These are phyloP conservation scores for Achaetomium macrosporum DNA, from an alignment of 2,329 filamentous ascomycete genomes.

Conservation along the genomic window DNA sequence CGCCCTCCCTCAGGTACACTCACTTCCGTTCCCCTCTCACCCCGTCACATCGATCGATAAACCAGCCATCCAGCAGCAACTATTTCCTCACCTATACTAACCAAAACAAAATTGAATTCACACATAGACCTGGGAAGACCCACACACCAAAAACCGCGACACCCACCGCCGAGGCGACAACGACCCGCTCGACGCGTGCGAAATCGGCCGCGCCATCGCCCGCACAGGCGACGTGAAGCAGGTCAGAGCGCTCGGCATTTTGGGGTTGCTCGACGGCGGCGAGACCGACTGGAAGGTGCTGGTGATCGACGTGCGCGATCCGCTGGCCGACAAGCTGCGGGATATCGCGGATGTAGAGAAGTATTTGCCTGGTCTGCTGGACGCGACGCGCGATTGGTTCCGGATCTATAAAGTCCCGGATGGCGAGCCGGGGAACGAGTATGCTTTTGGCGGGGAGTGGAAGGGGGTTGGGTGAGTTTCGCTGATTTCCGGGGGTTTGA, in stretches of 20 bases:
- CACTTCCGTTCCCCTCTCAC: neutral
- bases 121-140: conserved; percentile 99
- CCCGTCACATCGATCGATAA: neutral
- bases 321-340: conserved; percentile 88
- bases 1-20: conserved; percentile 81
- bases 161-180: conserved; percentile 99
- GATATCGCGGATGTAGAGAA: conserved; percentile 97
- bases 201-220: conserved; percentile 94
- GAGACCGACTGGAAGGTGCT: conserved; percentile 99
- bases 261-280: conserved; percentile 96
- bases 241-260: conserved; percentile 97
- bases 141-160: conserved; percentile 87
- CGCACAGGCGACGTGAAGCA: conserved; percentile 95
- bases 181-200: conserved; percentile 97
- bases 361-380: conserved; percentile 88
- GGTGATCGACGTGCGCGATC: conserved; percentile 96
- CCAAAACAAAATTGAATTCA: neutral
- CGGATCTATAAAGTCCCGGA: conserved; percentile 99
- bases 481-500: too few relatives aligned
- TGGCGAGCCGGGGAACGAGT: conserved; percentile 99
- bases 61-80: too few relatives aligned
- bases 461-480: conserved; percentile 87
- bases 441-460: conserved; percentile 98
- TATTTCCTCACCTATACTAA: neutral
- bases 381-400: conserved; percentile 99